Percentiles rank a stretch among this genome's conserved stretches.
phyloP scores from a whole-genome alignment of 2,329 filamentous ascomycete genomes.

The Colletotrichum spinosum region DNA sequence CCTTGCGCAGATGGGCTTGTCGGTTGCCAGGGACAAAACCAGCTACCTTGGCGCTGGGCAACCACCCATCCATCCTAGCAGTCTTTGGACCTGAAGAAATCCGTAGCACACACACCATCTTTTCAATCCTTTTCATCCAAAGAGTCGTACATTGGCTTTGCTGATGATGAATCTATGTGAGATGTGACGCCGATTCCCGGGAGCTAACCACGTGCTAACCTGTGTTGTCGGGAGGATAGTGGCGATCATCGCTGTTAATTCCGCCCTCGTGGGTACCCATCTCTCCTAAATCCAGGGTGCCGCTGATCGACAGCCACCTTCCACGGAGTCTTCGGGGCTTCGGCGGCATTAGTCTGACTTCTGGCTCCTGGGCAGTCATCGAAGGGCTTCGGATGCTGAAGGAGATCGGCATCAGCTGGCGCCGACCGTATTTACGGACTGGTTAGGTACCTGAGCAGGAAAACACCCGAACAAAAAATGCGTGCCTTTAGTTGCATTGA shows the following conservation, averaged over 20 bases:
- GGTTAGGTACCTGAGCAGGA: no score
- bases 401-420: conserved; percentile 20
- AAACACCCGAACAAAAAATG: neutral
- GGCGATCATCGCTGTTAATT: neutral
- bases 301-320: conserved; percentile 28
- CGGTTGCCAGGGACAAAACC: conserved; percentile 1
- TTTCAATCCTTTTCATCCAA: neutral
- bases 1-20: conserved; percentile 11
- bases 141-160: neutral
- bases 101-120: conserved; percentile 3
- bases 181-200: conserved; percentile 6
- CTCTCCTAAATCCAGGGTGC: neutral
- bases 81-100: no score
- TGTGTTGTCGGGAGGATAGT: no score
- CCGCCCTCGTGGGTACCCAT: no score
- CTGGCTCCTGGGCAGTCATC: neutral
- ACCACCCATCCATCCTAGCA: neutral
- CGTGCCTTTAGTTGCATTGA: conserved; percentile 5
- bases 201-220: conserved; percentile 1
- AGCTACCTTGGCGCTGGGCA: neutral
- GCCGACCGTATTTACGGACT: conserved; percentile 19
- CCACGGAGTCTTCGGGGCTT: conserved; percentile 17
- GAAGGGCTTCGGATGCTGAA: conserved; percentile 5
- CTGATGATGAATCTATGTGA: conserved; percentile 1
- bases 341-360: neutral